Evolutionary conservation across 352 stramenopile species (phyloP).

Genomic region (Globisporangium barbulae): DNA sequence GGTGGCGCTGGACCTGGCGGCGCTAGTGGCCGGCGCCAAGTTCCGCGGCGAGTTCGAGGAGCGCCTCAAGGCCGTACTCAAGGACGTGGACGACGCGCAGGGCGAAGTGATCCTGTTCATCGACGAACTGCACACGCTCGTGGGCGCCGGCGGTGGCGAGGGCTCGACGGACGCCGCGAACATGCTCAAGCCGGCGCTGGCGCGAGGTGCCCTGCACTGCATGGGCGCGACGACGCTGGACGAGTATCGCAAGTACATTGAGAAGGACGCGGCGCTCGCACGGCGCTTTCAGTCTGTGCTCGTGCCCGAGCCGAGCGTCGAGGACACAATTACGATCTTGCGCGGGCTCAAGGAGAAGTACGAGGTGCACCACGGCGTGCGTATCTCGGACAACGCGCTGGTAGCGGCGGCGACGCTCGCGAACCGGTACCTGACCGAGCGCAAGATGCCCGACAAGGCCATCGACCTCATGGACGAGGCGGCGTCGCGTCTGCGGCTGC

Average conservation of each 20-base stretch:
- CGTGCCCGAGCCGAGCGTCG: constrained; percentile 92
- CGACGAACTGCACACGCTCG: constrained; percentile 96
- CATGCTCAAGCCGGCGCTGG: constrained; percentile 97
- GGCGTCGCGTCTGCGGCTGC: constrained; percentile 85
- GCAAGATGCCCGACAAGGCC: constrained; percentile 93
- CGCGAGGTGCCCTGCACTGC: constrained; percentile 94
- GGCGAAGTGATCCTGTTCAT: constrained; percentile 99
- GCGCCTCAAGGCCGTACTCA: constrained; percentile 95
- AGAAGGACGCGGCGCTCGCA: constrained; percentile 98
- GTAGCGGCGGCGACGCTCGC: constrained; percentile 94
- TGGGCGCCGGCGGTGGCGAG: constrained; percentile 91
- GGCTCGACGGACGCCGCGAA: constrained; percentile 98
- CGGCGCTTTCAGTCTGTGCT: constrained; percentile 96
- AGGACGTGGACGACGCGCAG: constrained; percentile 91
- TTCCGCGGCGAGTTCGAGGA: constrained; percentile 99
- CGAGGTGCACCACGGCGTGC: constrained; percentile 96
- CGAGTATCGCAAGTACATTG: constrained; percentile 98
- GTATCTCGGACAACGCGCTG: constrained; percentile 92
- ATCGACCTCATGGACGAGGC: constrained; percentile 97
- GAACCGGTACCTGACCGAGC: constrained; percentile 91
- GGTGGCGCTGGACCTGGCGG: constrained; percentile 95
- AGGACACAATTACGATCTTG: constrained; percentile 96
- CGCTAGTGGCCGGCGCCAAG: constrained; percentile 95
- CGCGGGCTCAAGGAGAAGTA: constrained; percentile 95
- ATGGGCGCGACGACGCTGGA: constrained; percentile 98